Percentiles rank a stretch among this genome's conserved stretches.
These are phyloP conservation scores for Pythium brachiatum DNA, from an alignment of 352 stramenopile species.

Conservation along the genomic window DNA sequence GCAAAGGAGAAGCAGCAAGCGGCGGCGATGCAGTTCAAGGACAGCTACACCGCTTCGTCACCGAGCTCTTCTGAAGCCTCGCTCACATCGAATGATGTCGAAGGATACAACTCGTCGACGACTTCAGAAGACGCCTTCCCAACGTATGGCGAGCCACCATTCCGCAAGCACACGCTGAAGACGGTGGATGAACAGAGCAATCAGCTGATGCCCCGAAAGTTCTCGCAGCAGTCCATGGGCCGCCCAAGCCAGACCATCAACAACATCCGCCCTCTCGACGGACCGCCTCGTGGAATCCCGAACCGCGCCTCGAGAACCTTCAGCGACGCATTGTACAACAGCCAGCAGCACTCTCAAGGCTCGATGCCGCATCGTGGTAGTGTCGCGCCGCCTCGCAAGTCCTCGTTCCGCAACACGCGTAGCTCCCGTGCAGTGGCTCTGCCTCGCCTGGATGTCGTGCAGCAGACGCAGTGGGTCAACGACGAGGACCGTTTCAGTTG, in stretches of 20 bases:
- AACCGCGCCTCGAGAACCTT: constrained; percentile 42
- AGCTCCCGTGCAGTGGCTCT: constrained; percentile 71
- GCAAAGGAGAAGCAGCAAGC: constrained; percentile 13
- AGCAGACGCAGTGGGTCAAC: constrained; percentile 83
- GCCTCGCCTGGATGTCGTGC: constrained; percentile 69
- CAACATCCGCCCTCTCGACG: constrained; percentile 56
- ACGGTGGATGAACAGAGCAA: constrained; percentile 74
- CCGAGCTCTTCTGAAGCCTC: constrained; percentile 59
- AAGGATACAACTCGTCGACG: constrained; percentile 57
- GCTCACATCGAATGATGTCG: constrained; percentile 69
- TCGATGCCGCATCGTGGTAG: constrained; percentile 26
- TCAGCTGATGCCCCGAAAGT: constrained; percentile 42
- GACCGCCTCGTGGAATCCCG: constrained; percentile 30
- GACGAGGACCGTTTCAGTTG: constrained; percentile 84
- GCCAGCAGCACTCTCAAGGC: constrained; percentile 26
- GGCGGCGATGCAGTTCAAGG: constrained; percentile 44
- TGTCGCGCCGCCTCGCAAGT: constrained; percentile 53
- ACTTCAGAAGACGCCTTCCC: constrained; percentile 67
- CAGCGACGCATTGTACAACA: constrained; percentile 39
- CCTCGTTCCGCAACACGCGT: constrained; percentile 72
- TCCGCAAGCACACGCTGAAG: constrained; percentile 63
- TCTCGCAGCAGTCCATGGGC: constrained; percentile 25
- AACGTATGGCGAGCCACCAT: constrained; percentile 40
- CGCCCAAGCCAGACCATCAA: constrained; percentile 38
- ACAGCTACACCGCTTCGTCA: constrained; percentile 72